Percentiles rank a stretch among this genome's conserved stretches.
Conservation (phyloP, 257 asterid genomes). For the Knoxia roxburghii region DNA sequence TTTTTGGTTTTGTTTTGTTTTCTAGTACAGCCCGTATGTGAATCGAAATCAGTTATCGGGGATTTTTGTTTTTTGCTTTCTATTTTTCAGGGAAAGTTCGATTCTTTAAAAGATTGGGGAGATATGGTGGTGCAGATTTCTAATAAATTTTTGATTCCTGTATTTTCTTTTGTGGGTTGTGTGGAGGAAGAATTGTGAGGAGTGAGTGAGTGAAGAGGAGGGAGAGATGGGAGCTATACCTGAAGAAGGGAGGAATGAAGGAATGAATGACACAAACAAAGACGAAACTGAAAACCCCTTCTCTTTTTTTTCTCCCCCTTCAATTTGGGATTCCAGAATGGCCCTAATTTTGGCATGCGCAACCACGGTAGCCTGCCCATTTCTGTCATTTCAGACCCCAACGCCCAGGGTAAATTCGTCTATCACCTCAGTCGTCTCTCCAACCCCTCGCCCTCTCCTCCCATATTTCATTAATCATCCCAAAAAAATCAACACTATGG, state of each 20-base stretch:
- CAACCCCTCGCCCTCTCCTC: no score
- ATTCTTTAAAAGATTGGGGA: background rate
- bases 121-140: background rate
- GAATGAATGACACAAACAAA: background rate
- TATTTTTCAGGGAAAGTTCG: conserved; percentile 5
- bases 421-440: background rate
- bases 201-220: background rate
- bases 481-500: no score
- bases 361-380: background rate
- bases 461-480: no score
- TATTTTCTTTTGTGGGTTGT: no score
- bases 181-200: background rate
- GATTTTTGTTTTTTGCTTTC: no score
- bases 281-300: conserved; percentile 1
- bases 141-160: no score
- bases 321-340: background rate
- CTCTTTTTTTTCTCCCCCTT: background rate
- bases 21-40: background rate
- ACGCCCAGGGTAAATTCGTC: conserved; percentile 3
- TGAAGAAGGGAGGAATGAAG: conserved; percentile 9
- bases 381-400: background rate
- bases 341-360: conserved; percentile 12
- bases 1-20: background rate
- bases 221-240: conserved; percentile 16
- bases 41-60: conserved; percentile 6